A percentile compares a stretch with the other conserved stretches of the same genome.
Evolutionary conservation across 2,329 filamentous ascomycete species (phyloP).

Genomic region (Fusarium haematococcum): DNA sequence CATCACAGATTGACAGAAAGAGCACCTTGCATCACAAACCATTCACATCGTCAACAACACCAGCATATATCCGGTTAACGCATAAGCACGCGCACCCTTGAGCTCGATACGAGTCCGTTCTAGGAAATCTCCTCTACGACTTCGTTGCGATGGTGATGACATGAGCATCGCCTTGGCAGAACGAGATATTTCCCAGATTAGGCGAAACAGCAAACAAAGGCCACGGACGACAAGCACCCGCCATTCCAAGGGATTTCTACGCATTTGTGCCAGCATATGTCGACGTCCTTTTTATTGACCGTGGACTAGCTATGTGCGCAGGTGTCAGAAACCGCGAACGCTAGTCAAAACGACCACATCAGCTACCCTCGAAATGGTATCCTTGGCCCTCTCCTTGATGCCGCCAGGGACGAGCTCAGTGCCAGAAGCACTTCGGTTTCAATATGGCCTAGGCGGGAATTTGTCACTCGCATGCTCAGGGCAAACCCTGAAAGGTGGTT

Average conservation of each 20-base stretch:
- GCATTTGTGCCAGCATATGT: not conserved
- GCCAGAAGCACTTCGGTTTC: not conserved
- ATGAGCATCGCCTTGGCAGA: conserved; percentile 7
- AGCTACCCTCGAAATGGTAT: conserved; percentile 28
- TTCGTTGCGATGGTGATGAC: not conserved
- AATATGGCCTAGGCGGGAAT: not conserved
- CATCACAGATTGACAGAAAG: not conserved
- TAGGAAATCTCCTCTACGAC: not conserved
- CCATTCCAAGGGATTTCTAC: not conserved
- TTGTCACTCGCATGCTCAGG: not conserved
- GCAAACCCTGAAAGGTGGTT: too few relatives aligned
- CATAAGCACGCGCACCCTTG: not conserved
- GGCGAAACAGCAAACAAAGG: not conserved
- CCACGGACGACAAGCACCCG: not conserved
- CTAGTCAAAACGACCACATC: not conserved
- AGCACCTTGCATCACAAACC: not conserved
- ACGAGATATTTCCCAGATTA: not conserved
- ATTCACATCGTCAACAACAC: not conserved
- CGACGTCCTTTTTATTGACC: not conserved
- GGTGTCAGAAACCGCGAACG: not conserved
- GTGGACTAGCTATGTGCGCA: not conserved
- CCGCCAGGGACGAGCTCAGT: not conserved
- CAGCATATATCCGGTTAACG: not conserved
- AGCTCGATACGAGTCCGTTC: not conserved
- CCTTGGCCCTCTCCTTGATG: not conserved